Base-by-base conservation (phyloP, 1,284 basidiomycete genomes). In the Neonothopanus nambi region DNA sequence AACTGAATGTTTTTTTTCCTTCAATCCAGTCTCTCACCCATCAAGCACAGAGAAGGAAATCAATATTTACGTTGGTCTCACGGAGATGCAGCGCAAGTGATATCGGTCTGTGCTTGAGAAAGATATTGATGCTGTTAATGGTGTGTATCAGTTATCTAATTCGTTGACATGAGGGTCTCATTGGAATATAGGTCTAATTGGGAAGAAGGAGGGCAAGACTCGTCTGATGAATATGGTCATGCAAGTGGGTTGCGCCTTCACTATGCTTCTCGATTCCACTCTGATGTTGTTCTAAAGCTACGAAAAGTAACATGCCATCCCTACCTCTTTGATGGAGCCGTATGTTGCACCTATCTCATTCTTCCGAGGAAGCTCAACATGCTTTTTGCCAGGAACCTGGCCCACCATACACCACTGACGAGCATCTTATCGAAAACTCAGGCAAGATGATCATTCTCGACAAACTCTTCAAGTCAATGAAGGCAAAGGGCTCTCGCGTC, bases 361-460 rank as follows among this genome's bases (percentile, higher is more conserved):
- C n/a, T n/a, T n/a, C n/a, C n/a, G n/a, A n/a, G n/a, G n/a, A n/a
- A n/a, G n/a, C n/a, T n/a, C n/a, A n/a, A n/a, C n/a, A n/a, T n/a
- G n/a, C n/a, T n/a, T n/a, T n/a, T n/a, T n/a, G n/a, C n/a, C n/a
- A n/a, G n/a, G n/a, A 99, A 77, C 97, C 97, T 1, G 96, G 96
- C 24, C 97, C 96, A 1, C 97, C 96, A 0, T 99, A 95, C 70
- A 99, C 96, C 1, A 99, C 96, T 1, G 97, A 98, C 68, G 94
- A 98, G 73, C 97, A 99, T 67, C 79, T 99, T 33, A 81, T 99
- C 59, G 81, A 95, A 62, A 98, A 98, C 67, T 91, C 85, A 2
- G 97, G 95, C 54, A 99, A 99, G 75, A 98, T 99, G 95, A 77
- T 96, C 49, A 96, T 99, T 58, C 82, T 99, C 23, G 95, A 99